Conservation (phyloP, 257 asterid genomes). For the Solanum piurae region DNA sequence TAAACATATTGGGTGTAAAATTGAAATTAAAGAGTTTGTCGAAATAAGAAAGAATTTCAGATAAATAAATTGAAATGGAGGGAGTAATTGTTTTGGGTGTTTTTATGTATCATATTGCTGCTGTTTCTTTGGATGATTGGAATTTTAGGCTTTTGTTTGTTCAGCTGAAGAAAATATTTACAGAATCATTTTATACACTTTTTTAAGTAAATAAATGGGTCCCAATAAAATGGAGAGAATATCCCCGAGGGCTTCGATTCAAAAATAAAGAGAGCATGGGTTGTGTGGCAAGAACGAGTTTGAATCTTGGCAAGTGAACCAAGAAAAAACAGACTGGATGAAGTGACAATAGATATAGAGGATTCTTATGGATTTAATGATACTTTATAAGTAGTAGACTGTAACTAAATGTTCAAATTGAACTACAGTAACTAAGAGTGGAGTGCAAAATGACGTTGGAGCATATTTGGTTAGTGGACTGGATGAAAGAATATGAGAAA, state of each 20-base stretch:
- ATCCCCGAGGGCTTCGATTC: neutral
- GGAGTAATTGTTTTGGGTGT: neutral
- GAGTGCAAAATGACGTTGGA: neutral
- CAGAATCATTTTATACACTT: neutral
- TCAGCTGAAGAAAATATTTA: neutral
- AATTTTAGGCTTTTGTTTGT: neutral
- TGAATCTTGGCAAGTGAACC: neutral
- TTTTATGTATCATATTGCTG: neutral
- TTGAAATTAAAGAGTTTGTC: neutral
- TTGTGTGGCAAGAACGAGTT: neutral
- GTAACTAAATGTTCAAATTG: neutral
- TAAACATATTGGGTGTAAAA: neutral
- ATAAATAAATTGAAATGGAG: neutral
- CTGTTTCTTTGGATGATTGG: neutral
- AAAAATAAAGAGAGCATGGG: neutral
- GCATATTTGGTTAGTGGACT: neutral
- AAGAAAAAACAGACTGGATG: neutral
- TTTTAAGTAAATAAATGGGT: neutral
- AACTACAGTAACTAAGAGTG: neutral
- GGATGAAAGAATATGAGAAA: neutral
- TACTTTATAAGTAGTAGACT: neutral
- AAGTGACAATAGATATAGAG: neutral
- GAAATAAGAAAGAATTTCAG: neutral
- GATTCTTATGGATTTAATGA: neutral
- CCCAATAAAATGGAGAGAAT: neutral